Conservation (phyloP, 2,329 filamentous ascomycete genomes). For the Colletotrichum truncatum region DNA sequence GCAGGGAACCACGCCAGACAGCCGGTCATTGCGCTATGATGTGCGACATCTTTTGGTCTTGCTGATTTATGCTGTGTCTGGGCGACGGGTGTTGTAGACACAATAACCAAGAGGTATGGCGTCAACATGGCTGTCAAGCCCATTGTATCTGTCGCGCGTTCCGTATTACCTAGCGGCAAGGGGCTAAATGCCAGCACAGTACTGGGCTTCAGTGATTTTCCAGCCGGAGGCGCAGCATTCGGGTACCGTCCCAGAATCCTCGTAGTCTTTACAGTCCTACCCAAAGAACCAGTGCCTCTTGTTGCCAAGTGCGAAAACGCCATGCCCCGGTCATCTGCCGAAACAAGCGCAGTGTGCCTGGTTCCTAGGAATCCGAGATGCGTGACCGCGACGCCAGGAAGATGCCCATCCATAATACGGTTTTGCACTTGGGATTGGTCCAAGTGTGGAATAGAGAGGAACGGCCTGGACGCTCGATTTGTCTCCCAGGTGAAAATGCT, state of each 20-base stretch:
- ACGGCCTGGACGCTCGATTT: conserved; percentile 81
- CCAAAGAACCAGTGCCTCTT: conserved; percentile 86
- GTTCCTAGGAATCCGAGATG: conserved; percentile 96
- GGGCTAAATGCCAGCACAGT: conserved; percentile 93
- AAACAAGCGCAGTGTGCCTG: conserved; percentile 92
- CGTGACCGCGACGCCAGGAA: conserved; percentile 79
- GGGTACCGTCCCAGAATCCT: conserved; percentile 93
- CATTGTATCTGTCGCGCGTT: conserved; percentile 85
- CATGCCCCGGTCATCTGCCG: conserved; percentile 95
- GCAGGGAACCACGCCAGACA: conserved; percentile 98
- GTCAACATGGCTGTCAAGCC: conserved; percentile 95
- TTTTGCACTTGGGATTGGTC: conserved; percentile 71
- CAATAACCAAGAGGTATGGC: conserved; percentile 93
- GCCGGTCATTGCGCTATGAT: conserved; percentile 91
- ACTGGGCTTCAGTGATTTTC: conserved; percentile 85
- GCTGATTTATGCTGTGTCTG: conserved; percentile 96
- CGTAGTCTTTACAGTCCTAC: conserved; percentile 86
- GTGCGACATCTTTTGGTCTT: conserved; percentile 88
- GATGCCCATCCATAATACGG: conserved; percentile 81
- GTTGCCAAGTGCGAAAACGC: conserved; percentile 97
- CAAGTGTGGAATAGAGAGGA: conserved; percentile 85
- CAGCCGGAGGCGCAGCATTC: conserved; percentile 66
- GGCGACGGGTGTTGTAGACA: conserved; percentile 94
- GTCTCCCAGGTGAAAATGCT: conserved; percentile 98
- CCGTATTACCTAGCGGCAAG: conserved; percentile 91